phyloP scores from a whole-genome alignment of 495 filamentous ascomycete species.

The Penicillium macrosclerotiorum region DNA sequence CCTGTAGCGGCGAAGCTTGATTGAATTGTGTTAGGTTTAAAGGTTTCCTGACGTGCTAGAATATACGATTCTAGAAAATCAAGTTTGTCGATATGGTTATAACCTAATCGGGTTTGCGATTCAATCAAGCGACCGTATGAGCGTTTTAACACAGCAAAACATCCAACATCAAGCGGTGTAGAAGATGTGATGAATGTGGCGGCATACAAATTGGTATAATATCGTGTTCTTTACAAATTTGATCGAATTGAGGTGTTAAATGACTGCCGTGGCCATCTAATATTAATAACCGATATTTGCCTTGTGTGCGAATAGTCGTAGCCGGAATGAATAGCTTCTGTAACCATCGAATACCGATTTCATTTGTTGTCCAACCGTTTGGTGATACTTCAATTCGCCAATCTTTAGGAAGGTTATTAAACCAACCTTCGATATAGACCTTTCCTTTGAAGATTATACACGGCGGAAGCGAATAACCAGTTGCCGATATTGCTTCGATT shows the following conservation, averaged over 20 bases:
- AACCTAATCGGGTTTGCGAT: no score
- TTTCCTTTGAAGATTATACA: slow-evolving; percentile 29
- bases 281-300: neutral
- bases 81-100: no score
- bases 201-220: neutral
- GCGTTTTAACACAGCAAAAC: slow-evolving; percentile 1
- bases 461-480: slow-evolving; percentile 15
- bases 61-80: no score
- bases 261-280: neutral
- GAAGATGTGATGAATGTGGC: neutral
- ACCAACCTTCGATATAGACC: no score
- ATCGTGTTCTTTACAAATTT: neutral
- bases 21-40: no score
- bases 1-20: no score
- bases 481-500: slow-evolving; percentile 28
- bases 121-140: no score
- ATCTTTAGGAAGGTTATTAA: no score
- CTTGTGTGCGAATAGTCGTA: neutral
- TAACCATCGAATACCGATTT: neutral
- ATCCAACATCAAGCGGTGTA: neutral
- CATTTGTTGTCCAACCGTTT: no score
- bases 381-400: no score
- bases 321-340: neutral
- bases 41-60: no score
- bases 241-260: slow-evolving; percentile 3